phyloP scores from a whole-genome alignment of 345 rosid genomes.

The Linum trigynum region DNA sequence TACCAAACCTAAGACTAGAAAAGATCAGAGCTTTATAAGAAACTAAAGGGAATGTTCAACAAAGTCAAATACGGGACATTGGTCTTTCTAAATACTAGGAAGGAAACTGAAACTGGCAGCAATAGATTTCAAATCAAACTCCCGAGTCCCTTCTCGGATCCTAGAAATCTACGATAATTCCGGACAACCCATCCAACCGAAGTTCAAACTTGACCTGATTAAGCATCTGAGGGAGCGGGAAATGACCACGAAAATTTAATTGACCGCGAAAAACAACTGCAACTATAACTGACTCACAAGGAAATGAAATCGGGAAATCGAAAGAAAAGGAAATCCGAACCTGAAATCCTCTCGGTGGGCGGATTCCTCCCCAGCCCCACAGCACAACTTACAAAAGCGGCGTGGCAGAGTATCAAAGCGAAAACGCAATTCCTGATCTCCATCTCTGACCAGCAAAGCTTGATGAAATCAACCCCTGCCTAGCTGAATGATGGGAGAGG shows the following conservation, averaged over 20 bases:
- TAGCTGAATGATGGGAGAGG: no score
- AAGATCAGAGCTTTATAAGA: background rate
- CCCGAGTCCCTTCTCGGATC: background rate
- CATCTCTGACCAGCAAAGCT: background rate
- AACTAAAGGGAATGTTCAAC: background rate
- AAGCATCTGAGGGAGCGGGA: no score
- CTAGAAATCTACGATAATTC: background rate
- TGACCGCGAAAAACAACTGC: background rate
- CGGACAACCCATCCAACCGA: background rate
- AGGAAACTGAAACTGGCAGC: background rate
- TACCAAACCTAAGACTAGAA: background rate
- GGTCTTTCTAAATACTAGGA: background rate
- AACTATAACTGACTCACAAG: no score
- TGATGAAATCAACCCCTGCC: no score
- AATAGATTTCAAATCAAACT: background rate
- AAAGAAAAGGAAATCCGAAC: background rate
- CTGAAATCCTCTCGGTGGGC: slow-evolving; percentile 1
- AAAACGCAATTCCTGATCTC: background rate
- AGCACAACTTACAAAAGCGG: background rate
- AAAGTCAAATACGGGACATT: background rate
- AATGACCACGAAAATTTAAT: background rate
- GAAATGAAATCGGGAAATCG: no score
- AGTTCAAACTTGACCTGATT: background rate
- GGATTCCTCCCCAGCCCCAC: background rate
- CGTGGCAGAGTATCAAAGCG: background rate